Evolutionary conservation across 2,329 filamentous ascomycete genomes (phyloP).

Genomic region (Claviceps cyperi): DNA sequence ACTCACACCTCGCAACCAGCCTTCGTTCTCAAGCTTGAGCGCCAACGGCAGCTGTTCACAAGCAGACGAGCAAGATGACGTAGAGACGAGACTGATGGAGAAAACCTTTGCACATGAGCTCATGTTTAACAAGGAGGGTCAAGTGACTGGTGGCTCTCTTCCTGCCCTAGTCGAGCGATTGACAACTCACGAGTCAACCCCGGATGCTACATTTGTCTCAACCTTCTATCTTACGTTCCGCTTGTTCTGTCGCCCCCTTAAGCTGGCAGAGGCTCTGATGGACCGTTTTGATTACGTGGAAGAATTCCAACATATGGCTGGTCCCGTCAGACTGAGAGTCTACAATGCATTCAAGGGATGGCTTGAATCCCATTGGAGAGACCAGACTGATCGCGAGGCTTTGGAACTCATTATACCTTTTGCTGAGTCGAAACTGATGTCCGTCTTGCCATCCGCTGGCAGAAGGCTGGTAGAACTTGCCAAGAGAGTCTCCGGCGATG

Average conservation of each 20-base stretch:
- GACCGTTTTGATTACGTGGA: constrained; percentile 86
- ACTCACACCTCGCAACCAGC: constrained; percentile 39
- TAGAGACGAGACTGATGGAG: constrained; percentile 73
- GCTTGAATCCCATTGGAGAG: constrained; percentile 91
- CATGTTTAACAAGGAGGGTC: constrained; percentile 84
- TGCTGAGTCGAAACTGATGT: constrained; percentile 55
- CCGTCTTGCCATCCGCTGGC: constrained; percentile 60
- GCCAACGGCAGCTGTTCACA: constrained; percentile 47
- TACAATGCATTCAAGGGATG: constrained; percentile 97
- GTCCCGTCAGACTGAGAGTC: constrained; percentile 73
- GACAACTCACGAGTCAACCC: constrained; percentile 83
- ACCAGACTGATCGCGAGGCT: constrained; percentile 63
- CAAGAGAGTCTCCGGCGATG: constrained; percentile 60
- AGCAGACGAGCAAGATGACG: constrained; percentile 65
- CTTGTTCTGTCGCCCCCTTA: constrained; percentile 69
- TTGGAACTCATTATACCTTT: constrained; percentile 66
- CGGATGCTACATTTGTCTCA: constrained; percentile 80
- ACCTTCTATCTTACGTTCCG: constrained; percentile 96
- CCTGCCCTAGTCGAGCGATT: constrained; percentile 86
- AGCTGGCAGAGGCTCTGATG: constrained; percentile 70
- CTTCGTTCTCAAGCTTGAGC: constrained; percentile 55
- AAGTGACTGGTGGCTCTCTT: constrained; percentile 84
- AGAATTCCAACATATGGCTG: constrained; percentile 57
- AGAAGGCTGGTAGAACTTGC: constrained; percentile 68
- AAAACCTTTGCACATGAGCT: constrained; percentile 87